A percentile compares a stretch with the other conserved stretches of the same genome.
phyloP scores from a whole-genome alignment of 2,329 filamentous ascomycete species.

The Alternaria gaisen region DNA sequence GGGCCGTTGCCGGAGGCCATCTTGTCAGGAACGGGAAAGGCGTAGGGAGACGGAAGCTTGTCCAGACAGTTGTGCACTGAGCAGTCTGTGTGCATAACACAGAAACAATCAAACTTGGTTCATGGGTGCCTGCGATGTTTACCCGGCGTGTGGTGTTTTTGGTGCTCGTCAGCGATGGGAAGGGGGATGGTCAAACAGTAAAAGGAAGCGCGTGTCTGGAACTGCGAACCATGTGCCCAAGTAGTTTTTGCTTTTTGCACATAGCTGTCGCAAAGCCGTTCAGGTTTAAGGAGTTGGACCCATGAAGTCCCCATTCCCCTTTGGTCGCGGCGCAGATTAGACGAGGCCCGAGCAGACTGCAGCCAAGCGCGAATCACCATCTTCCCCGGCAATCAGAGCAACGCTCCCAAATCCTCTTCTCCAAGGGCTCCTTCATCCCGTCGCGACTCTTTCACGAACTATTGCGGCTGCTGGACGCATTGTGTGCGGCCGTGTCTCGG shows the following conservation, averaged over 20 bases:
- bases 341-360: constrained; percentile 21
- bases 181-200: background rate
- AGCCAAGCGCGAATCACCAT: constrained; percentile 39
- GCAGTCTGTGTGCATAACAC: constrained; percentile 21
- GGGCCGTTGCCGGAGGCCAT: constrained; percentile 21
- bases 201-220: background rate
- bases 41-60: constrained; percentile 27
- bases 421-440: constrained; percentile 30
- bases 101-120: constrained; percentile 15
- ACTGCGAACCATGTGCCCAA: background rate
- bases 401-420: constrained; percentile 27
- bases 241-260: constrained; percentile 10
- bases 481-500: constrained; percentile 27
- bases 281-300: constrained; percentile 11
- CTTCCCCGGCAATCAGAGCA: constrained; percentile 24
- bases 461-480: constrained; percentile 32
- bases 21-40: constrained; percentile 26
- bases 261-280: background rate
- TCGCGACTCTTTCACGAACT: constrained; percentile 28
- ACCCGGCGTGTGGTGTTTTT: background rate
- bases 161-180: background rate
- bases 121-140: constrained; percentile 5
- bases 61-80: constrained; percentile 24
- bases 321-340: constrained; percentile 24
- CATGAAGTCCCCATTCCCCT: constrained; percentile 13